Evolutionary conservation across 2,329 filamentous ascomycete species (phyloP).

Genomic region (Pseudogymnoascus sp.): DNA sequence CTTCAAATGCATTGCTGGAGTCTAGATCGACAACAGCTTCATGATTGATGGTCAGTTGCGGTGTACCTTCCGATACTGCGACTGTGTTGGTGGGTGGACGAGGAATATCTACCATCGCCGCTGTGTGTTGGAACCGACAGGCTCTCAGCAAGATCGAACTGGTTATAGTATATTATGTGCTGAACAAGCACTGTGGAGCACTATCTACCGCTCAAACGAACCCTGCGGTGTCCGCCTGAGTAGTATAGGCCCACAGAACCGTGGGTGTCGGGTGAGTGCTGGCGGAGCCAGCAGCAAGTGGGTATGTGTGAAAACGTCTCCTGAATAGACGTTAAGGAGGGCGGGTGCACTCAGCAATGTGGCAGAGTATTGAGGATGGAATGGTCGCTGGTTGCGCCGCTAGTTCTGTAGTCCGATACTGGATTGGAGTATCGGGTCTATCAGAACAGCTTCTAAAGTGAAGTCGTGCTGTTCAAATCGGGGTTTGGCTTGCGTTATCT

Average conservation of each 20-base stretch:
- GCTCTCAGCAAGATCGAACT: not conserved
- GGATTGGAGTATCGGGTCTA: slow-evolving; percentile 74
- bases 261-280: slow-evolving; percentile 57
- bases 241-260: slow-evolving; percentile 90
- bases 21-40: slow-evolving; percentile 88
- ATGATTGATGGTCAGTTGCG: slow-evolving; percentile 93
- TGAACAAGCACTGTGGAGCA: slow-evolving; percentile 66
- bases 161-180: not conserved
- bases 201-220: slow-evolving; percentile 98
- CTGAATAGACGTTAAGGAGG: slow-evolving; percentile 80
- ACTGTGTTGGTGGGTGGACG: slow-evolving; percentile 75
- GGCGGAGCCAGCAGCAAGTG: slow-evolving; percentile 79
- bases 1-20: slow-evolving; percentile 94
- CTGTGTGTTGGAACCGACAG: slow-evolving; percentile 13
- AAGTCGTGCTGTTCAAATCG: slow-evolving; percentile 23
- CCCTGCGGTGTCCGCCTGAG: slow-evolving; percentile 87
- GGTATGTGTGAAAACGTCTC: slow-evolving; percentile 47
- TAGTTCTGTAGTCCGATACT: slow-evolving; percentile 75
- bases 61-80: slow-evolving; percentile 74
- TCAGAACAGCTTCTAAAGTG: slow-evolving; percentile 51
- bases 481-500: slow-evolving; percentile 51
- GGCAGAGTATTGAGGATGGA: slow-evolving; percentile 75
- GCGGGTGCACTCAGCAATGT: slow-evolving; percentile 72
- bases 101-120: slow-evolving; percentile 77
- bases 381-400: slow-evolving; percentile 66